phyloP scores from a whole-genome alignment of 768 basidiomycete species.

The Hygrocybe punicea region DNA sequence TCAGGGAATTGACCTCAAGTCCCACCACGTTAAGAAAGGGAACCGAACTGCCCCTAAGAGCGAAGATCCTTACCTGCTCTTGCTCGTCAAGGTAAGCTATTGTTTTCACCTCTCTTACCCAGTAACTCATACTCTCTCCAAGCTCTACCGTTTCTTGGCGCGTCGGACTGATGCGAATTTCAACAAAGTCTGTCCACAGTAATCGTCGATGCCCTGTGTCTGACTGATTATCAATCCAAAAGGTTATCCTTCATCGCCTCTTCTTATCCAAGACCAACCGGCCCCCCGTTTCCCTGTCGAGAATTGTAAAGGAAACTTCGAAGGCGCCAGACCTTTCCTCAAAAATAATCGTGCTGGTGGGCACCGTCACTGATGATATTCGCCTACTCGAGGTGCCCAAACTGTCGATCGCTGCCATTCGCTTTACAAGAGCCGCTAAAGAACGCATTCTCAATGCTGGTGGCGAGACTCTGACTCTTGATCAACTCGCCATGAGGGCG shows the following conservation, averaged over 20 bases:
- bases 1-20: constrained; percentile 92
- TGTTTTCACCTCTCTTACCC: background rate
- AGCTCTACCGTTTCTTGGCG: constrained; percentile 99
- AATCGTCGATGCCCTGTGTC: background rate
- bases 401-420: constrained; percentile 88
- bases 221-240: constrained; percentile 22
- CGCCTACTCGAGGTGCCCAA: constrained; percentile 85
- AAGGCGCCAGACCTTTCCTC: constrained; percentile 61
- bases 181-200: constrained; percentile 68
- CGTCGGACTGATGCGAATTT: constrained; percentile 93
- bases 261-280: constrained; percentile 98
- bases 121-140: constrained; percentile 1
- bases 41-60: constrained; percentile 92
- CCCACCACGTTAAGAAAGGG: constrained; percentile 99
- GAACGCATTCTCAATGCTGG: constrained; percentile 95
- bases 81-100: constrained; percentile 86
- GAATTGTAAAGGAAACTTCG: constrained; percentile 79
- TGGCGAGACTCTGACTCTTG: constrained; percentile 91
- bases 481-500: constrained; percentile 92
- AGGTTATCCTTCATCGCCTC: constrained; percentile 93
- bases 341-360: constrained; percentile 87
- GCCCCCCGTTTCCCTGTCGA: constrained; percentile 91
- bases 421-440: constrained; percentile 89
- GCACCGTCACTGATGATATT: constrained; percentile 93
- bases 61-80: constrained; percentile 97